These are phyloP conservation scores for Cynanchum wilfordii DNA, from an alignment of 257 asterid species.

Conservation along the genomic window DNA sequence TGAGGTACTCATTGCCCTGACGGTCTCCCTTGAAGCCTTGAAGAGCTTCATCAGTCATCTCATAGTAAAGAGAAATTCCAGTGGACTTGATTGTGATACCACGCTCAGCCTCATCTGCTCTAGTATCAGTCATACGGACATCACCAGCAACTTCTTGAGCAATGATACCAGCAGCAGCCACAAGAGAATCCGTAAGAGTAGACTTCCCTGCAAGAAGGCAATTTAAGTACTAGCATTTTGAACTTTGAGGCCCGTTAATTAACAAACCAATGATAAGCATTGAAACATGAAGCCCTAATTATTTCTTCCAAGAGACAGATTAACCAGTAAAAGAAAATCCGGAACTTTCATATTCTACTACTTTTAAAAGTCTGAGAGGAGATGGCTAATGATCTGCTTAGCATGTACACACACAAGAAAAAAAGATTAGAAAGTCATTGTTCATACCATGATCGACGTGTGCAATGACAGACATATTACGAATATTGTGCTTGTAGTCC, in stretches of 20 bases:
- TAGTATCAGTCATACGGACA: conserved; percentile 44
- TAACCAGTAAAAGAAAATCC: background rate
- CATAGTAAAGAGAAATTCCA: conserved; percentile 40
- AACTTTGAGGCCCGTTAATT: background rate
- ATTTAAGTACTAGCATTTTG: background rate
- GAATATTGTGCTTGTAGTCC: conserved; percentile 40
- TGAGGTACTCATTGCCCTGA: conserved; percentile 41
- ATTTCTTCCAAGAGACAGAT: background rate
- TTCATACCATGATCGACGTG: conserved; percentile 43
- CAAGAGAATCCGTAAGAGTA: conserved; percentile 42
- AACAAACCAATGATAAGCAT: background rate
- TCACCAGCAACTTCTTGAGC: conserved; percentile 49
- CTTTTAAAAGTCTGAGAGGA: background rate
- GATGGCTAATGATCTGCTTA: background rate
- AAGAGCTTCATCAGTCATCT: conserved; percentile 32
- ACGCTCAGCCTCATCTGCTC: conserved; percentile 49
- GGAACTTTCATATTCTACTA: background rate
- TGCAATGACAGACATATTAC: conserved; percentile 46
- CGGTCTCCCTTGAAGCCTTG: conserved; percentile 31
- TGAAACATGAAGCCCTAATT: background rate
- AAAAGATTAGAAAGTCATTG: background rate
- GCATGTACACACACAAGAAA: background rate
- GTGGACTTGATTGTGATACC: conserved; percentile 47
- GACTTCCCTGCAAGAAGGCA: conserved; percentile 30
- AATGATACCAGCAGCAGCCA: conserved; percentile 46